Conservation (phyloP, 2,329 filamentous ascomycete species). For the Fusarium napiforme region DNA sequence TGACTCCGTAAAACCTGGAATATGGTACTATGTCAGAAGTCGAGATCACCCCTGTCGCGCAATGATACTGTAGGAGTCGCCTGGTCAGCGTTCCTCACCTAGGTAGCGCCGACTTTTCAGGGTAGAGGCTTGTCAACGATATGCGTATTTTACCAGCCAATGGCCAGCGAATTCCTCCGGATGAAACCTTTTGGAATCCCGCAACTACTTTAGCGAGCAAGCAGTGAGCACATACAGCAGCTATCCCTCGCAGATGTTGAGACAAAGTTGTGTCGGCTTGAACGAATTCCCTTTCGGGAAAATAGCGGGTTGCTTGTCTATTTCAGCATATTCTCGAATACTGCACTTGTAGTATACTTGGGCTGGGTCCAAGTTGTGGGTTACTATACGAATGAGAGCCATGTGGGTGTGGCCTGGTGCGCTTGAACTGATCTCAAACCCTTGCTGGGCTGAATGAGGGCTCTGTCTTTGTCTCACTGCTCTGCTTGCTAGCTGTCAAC, state of each 20-base stretch:
- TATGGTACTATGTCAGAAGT: constrained; percentile 60
- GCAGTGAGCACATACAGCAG: constrained; percentile 59
- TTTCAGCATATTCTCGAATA: not conserved
- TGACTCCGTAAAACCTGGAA: constrained; percentile 45
- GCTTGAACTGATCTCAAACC: constrained; percentile 5
- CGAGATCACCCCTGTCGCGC: constrained; percentile 67
- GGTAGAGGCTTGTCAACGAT: constrained; percentile 42
- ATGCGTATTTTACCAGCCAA: constrained; percentile 31
- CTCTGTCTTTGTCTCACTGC: constrained; percentile 43
- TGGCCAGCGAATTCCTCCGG: constrained; percentile 42
- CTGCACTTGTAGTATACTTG: constrained; percentile 21
- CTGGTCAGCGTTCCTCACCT: constrained; percentile 62
- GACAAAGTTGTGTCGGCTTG: constrained; percentile 6
- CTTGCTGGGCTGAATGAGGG: constrained; percentile 9
- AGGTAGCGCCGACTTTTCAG: constrained; percentile 43
- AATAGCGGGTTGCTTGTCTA: not conserved
- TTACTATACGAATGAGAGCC: constrained; percentile 18
- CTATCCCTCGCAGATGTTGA: constrained; percentile 20
- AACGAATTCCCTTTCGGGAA: constrained; percentile 4
- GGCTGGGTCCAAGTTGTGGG: constrained; percentile 36
- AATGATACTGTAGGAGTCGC: constrained; percentile 55
- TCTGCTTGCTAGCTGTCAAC: constrained; percentile 45
- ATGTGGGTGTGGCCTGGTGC: constrained; percentile 20
- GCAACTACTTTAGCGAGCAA: constrained; percentile 57
- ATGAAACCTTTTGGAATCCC: constrained; percentile 42